Evolutionary conservation across 2,329 filamentous ascomycete species (phyloP), one percentile per base, ranked within the genome.

Genomic region (Metarhizium anisopliae): DNA sequence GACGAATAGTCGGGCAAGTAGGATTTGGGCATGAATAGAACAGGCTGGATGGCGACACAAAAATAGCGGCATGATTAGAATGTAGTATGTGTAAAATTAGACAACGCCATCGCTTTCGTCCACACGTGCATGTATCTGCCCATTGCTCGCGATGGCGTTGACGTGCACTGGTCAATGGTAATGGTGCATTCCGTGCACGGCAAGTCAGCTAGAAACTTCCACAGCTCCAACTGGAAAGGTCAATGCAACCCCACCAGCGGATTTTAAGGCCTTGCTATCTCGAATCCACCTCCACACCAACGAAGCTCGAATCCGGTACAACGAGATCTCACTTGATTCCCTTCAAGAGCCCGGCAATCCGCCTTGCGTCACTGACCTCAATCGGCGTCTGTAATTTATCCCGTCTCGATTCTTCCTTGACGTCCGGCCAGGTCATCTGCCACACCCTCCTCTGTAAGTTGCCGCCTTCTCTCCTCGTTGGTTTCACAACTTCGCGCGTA

Each of bases 131-230:
- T 11, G 32, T 11, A 35, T 35, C 3, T 11, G 32, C 6, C 6
- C 32, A 35, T 35, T 35, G 32, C 32, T 7, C 32, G 32, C 32
- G 32, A 35, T 35, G 32, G 32, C 32, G 32, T 7, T 11, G 32
- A 8, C 32, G 7, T 35, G 32, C 32, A 35, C 32, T 35, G 32
- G 6, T 6, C 32, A 25, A 25, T 3, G 18, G 18, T 18, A 18
- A 18, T 25, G 6, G 32, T 35, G 32, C 32, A 11, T 35, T 8
- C 32, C 32, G 32, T 11, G 32, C 32, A 35, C 10, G 7, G 32
- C 25, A 11, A n/a, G 43, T 47, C 43, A 47, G 57, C 61, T 62
- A 63, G 60, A 59, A 59, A 58, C 58, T 63, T 63, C 62, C 60
- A 62, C 55, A 56, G 49, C 50, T 47, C 56, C 47, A 32, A 51